Base-by-base conservation (phyloP, 2,329 filamentous ascomycete genomes). In the Alternaria solani region DNA sequence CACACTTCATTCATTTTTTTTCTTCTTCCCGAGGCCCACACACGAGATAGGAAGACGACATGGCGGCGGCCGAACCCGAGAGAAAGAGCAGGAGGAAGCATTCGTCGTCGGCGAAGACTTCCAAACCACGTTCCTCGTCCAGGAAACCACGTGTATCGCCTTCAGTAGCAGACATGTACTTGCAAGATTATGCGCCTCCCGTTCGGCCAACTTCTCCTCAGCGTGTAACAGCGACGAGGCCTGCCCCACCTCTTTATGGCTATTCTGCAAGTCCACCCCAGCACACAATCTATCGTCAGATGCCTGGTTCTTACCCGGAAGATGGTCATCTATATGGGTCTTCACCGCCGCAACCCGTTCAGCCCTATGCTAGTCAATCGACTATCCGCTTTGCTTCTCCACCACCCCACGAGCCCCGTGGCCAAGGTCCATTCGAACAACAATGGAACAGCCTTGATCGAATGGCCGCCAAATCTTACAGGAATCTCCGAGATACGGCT, bases 401-500 rank as follows among this genome's bases (percentile, higher is more conserved):
- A 6, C 65, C 68, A 47, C 59, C 67, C 36, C 65, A 60, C 25
- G 53, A 63, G 32, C 48, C 63, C 8, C 67, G 64, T 30, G 65
- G 70, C 51, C 60, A 68, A 63, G 67, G 69, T 3, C 61, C 62
- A 5, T 63, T 74, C 7, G 70, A 72, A 46, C 58, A 71, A 18
- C 70, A 72, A 42, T 76, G 71, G 73, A 62, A 73, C 20, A 72
- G 64, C 60, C 52, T 73, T 7, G 74, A 75, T 51, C 63, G 68
- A 8, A 62, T 75, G 51, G 75, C 74, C 23, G 64, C 71, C 8
- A 75, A 68, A 41, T 76, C 75, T 2, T 74, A 70, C 26, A 56
- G 62, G 3, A 69, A 76, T 48, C 57, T 77, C 18, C 67, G 70
- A 16, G 69, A 73, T 28, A 67, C 69, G 25, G 70, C 75, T 7